Evolutionary conservation across 2,329 filamentous ascomycete genomes (phyloP), one percentile per base, ranked within the genome.

Genomic region (Ophiosphaerella herpotricha): DNA sequence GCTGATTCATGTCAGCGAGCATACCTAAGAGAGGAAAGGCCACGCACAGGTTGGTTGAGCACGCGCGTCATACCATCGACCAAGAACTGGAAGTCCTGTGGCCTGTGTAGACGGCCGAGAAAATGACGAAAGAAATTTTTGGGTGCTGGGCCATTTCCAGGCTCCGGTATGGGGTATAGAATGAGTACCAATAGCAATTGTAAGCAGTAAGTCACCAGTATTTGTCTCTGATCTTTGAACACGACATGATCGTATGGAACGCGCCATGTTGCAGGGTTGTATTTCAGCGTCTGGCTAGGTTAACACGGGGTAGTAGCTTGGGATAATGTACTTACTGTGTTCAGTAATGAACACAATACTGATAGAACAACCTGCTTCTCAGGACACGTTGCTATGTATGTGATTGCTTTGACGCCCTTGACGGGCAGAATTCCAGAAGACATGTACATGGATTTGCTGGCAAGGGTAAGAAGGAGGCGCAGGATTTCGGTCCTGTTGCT

Each of bases 111-210:
- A 33, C 93, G 85, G 26, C 94, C 90, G 26, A 96, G 83, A 60
- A 95, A 97, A 72, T 97, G 91, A 13, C 94, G 88, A 71, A 95
- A 97, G 67, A 87, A 93, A 72, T 99, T 99, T 77, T 95, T 96
- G 5, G 87, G 85, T 0, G 85, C 80, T 8, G 81, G 70, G 3
- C 81, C 82, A 39, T 82, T 83, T 13, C 83, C 80, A 48, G 84
- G 81, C 69, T 96, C 91, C 0, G 92, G 92, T 43, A 96, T 89
- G 0, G 92, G 90, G 66, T 97, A 97, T 5, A 97, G 76, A 1
- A 97, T 78, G 21, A 93, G 80, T 2, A 91, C 86, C 16, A 99
- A 82, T n/a, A 99, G 81, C 41, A 97, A 82, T 66, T 99, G 93
- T 36, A 99, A 77, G 32, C 90, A 91, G 71, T 97, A 96, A 13